Evolutionary conservation across 345 rosid genomes (phyloP), one percentile per base, ranked within the genome.

Genomic region (Eucalyptus microcorys): DNA sequence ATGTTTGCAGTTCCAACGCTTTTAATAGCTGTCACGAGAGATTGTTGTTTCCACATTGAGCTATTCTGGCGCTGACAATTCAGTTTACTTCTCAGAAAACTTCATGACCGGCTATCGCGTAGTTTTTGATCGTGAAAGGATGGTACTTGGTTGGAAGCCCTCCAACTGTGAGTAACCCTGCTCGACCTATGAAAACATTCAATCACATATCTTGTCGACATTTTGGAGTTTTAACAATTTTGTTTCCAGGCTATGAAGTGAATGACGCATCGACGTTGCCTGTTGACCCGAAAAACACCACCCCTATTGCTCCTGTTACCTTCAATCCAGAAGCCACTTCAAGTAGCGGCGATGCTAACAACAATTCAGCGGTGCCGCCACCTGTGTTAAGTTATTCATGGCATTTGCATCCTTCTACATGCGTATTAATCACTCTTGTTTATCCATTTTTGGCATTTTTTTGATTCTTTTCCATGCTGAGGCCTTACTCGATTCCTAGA

Each of bases 41-140:
- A n/a, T 85, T 86, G 87, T 86, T 49, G 85, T 88, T 52, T 86
- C 90, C 80, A 88, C 83, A 71, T 13, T 19, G 45, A 66, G 66
- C 83, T 19, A 19, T 40, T 76, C 83, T 76, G 83, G 14, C 83
- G 7, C 47, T 76, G 64, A 86, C 42, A 66, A 49, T 43, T 27
- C 45, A 89, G 48, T 32, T 76, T 57, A 34, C 47, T 48, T 85
- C 89, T 89, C 96, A 96, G 98, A 96, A 92, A 96, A 96, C 92
- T 96, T 96, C 93, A 95, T 96, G 99, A 95, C 94, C 0, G 97
- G 97, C 86, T 93, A 96, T 87, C 94, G 91, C 0, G 89, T 96
- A 34, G 93, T 96, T 87, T 96, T 96, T 86, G 93, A 96, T 90
- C 96, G 96, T 5, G 97, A 96, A 90, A 94, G 92, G 89, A 92